These are phyloP conservation scores for Curvularia verruculosa DNA, from an alignment of 2,329 filamentous ascomycete genomes.

Conservation along the genomic window DNA sequence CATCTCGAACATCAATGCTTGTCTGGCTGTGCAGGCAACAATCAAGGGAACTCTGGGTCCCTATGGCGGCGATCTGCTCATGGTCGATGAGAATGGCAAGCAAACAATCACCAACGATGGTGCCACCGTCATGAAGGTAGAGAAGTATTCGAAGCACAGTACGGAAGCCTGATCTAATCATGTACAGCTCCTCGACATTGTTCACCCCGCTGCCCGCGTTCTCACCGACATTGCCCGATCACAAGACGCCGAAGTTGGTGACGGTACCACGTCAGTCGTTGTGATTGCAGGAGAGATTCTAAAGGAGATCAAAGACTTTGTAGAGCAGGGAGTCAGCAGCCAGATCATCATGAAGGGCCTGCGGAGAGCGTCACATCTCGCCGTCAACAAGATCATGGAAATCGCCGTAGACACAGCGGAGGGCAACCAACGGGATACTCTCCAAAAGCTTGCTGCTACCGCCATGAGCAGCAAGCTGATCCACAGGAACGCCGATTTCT, in stretches of 20 bases:
- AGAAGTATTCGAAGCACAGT: neutral
- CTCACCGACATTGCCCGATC: slow-evolving; percentile 98
- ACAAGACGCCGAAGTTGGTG: slow-evolving; percentile 98
- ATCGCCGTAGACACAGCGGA: slow-evolving; percentile 87
- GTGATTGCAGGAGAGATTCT: slow-evolving; percentile 97
- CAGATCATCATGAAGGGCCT: slow-evolving; percentile 98
- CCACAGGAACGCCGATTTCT: slow-evolving; percentile 94
- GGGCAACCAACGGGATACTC: slow-evolving; percentile 82
- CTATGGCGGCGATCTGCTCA: slow-evolving; percentile 93
- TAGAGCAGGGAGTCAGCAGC: slow-evolving; percentile 95
- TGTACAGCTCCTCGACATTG: slow-evolving; percentile 89
- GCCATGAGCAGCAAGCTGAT: slow-evolving; percentile 99
- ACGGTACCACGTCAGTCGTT: slow-evolving; percentile 96
- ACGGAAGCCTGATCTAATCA: slow-evolving; percentile 9
- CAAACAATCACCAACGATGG: slow-evolving; percentile 99
- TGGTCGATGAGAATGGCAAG: slow-evolving; percentile 93
- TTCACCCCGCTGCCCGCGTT: slow-evolving; percentile 95
- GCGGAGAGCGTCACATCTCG: slow-evolving; percentile 83
- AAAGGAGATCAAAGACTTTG: slow-evolving; percentile 94
- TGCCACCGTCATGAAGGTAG: slow-evolving; percentile 97
- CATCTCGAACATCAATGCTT: slow-evolving; percentile 98
- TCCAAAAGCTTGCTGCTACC: slow-evolving; percentile 87
- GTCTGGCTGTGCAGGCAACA: slow-evolving; percentile 90
- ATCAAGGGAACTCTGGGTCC: slow-evolving; percentile 96
- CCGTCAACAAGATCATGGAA: slow-evolving; percentile 98